These are phyloP conservation scores for Erigeron canadensis DNA, from an alignment of 129 eudicot genomes.

Conservation along the genomic window DNA sequence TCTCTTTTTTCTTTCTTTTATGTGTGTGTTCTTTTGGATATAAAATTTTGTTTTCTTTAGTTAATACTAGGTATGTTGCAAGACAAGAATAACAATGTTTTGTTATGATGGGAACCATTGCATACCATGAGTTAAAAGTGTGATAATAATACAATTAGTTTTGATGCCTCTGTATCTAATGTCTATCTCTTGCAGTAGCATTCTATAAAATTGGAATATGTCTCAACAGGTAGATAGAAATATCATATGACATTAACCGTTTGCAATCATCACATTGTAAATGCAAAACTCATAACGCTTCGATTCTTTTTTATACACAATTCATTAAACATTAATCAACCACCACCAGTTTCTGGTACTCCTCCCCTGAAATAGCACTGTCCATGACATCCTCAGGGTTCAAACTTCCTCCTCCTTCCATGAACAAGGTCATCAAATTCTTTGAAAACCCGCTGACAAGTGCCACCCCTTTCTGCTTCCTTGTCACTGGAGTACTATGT, in stretches of 20 bases:
- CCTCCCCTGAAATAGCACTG: conserved; percentile 29
- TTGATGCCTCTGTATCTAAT: too few species aligned
- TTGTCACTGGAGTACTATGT: conserved; percentile 18
- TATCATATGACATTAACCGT: background rate
- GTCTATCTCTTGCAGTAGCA: too few species aligned
- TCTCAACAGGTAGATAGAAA: background rate
- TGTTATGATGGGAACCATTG: too few species aligned
- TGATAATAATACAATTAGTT: too few species aligned
- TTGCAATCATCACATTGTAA: background rate
- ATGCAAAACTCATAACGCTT: background rate
- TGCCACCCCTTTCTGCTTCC: conserved; percentile 22
- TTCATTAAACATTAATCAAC: conserved; percentile 21
- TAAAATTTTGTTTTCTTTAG: too few species aligned
- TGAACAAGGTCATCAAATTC: conserved; percentile 29
- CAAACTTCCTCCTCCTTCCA: conserved; percentile 28
- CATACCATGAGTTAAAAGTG: too few species aligned
- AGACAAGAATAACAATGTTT: too few species aligned
- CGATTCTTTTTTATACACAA: background rate
- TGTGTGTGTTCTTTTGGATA: too few species aligned
- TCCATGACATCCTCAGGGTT: conserved; percentile 34
- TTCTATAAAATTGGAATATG: background rate
- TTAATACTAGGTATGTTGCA: too few species aligned
- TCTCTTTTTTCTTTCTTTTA: too few species aligned
- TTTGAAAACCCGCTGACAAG: conserved; percentile 39
- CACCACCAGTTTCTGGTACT: conserved; percentile 35